Evolutionary conservation across 2,329 filamentous ascomycete species (phyloP), one percentile per base, ranked within the genome.

Genomic region (Ascosphaera pollenicola): DNA sequence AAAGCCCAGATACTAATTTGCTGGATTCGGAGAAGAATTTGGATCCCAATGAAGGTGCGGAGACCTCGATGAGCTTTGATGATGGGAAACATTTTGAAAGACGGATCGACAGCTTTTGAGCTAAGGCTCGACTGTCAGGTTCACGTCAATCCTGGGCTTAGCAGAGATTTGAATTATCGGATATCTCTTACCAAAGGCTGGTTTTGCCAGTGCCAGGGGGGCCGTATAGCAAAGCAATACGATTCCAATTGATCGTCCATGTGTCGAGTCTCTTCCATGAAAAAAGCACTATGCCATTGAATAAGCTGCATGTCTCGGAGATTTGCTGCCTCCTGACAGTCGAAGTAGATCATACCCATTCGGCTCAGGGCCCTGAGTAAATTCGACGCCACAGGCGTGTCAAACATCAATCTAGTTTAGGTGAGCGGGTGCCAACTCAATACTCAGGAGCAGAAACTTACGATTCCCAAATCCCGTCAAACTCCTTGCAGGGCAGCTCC

Each of bases 181-280:
- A 3, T 2, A 15, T 35, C 34, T 39, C 39, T 39, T 43, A 49
- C 51, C 59, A 63, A 2, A 64, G 48, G 1, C 55, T 59, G 16
- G 57, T 60, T 46, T 95, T 94, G 52, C 87, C 87, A 10, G 87
- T 95, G 54, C 87, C 87, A 2, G 87, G 87, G 3, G 87, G 85
- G 0, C 87, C 87, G 59, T 94, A 94, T 37, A 94, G 73, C 42
- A 94, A 66, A 13, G 94, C 82, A 8, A 65, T 48, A 16, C 59
- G 54, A 41, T 64, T 64, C 60, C 62, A 65, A 41, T 57, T 59
- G 43, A 61, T 55, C 1, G 54, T 51, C 40, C 51, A 51, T 18
- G 52, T 48, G 42, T 58, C 53, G 10, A 62, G 49, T 17, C 49
- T 52, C 11, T 49, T 51, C 36, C 53, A 48, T n/a, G 53, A 51